Base-by-base conservation (phyloP, 2,329 filamentous ascomycete species). In the Ceratocystis alfenasii region DNA sequence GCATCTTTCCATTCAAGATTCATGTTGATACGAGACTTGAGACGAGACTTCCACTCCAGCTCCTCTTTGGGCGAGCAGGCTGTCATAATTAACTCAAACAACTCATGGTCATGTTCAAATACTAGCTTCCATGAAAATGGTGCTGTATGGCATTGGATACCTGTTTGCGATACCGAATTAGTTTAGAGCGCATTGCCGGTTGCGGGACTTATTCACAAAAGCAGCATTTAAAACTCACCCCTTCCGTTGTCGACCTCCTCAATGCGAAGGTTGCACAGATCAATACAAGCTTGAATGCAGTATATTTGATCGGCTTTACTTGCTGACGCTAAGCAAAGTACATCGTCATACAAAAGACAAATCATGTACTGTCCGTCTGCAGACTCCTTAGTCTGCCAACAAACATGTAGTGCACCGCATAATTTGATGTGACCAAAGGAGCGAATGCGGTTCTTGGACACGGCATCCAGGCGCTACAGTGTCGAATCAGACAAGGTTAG, bases 91-190 rank as follows among this genome's bases (percentile, higher is more conserved):
- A 96, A 76, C 74, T 97, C 93, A 73, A 89, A 93, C 64, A 93
- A 78, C 68, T 88, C 85, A 69, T 88, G 83, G 66, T 87, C 81
- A 69, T 84, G 83, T 73, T 94, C 87, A 71, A 97, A 96, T 2
- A 90, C 80, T 10, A 96, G 72, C 73, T 97, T 99, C 93, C 92
- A 97, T 1, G 91, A 94, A 74, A 89, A 89, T 0, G 89, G 86
- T 0, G 89, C 89, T 2, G 88, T 89, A 69, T 94, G 87, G 71
- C 91, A 96, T 78, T 93, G 90, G 6, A 97, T 74, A 0, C 90
- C 91, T 95, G 68, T 59, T 8, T 60, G 25, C 10, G 22, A n/a
- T 65, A 7, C 64, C 28, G 25, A 12, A 61, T 73, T 50, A 73
- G 70, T 62, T 36, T 67, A 25, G 22, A 44, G 1, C 6, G 2